Percentiles rank a stretch among this genome's conserved stretches.
Evolutionary conservation across 129 eudicot genomes (phyloP).

Genomic region (Artemisia annua): DNA sequence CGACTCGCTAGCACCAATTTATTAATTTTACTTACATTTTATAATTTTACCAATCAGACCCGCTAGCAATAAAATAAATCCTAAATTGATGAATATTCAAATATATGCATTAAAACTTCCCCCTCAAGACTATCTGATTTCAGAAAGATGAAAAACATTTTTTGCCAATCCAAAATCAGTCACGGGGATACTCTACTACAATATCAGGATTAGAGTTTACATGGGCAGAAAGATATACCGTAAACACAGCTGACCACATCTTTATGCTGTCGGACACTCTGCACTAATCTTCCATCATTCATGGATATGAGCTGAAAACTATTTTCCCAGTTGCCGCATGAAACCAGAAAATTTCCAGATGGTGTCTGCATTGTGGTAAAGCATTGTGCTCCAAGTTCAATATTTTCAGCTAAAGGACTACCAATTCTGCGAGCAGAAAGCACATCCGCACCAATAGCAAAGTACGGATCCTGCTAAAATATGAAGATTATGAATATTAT

Average conservation of each 20-base stretch:
- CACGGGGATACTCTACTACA: neutral
- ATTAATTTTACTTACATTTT: too few relatives aligned
- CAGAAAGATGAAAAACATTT: neutral
- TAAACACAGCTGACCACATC: slow-evolving; percentile 93
- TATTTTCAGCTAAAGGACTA: slow-evolving; percentile 79
- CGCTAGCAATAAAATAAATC: neutral
- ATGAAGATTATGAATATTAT: slow-evolving; percentile 7
- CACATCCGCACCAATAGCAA: slow-evolving; percentile 87
- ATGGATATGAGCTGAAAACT: slow-evolving; percentile 87
- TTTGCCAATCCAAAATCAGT: neutral
- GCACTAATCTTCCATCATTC: slow-evolving; percentile 86
- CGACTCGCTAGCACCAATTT: too few relatives aligned
- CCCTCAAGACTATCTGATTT: neutral
- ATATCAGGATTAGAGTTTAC: neutral
- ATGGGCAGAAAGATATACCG: slow-evolving; percentile 45
- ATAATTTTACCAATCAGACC: too few relatives aligned
- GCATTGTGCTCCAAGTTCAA: slow-evolving; percentile 93
- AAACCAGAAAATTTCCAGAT: slow-evolving; percentile 79
- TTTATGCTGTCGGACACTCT: slow-evolving; percentile 94
- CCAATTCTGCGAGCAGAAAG: slow-evolving; percentile 91
- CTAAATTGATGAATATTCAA: slow-evolving; percentile 2
- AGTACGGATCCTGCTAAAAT: slow-evolving; percentile 73
- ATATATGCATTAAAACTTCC: neutral
- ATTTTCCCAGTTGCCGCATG: slow-evolving; percentile 98
- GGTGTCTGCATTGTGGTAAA: slow-evolving; percentile 77